These are phyloP conservation scores for Amanita phalloides DNA, from an alignment of 768 basidiomycete genomes.

Conservation along the genomic window DNA sequence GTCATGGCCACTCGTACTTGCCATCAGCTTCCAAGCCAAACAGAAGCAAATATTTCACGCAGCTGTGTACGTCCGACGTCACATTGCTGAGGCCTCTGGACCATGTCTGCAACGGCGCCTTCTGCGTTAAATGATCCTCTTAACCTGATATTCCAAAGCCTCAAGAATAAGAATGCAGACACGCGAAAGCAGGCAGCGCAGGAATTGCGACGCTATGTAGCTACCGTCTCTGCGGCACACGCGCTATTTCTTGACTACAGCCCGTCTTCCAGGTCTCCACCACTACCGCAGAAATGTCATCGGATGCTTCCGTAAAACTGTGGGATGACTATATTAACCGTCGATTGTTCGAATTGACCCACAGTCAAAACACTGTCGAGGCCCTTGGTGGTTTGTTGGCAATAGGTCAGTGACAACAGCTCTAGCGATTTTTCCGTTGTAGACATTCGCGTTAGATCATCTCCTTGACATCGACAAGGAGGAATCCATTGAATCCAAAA, in stretches of 20 bases:
- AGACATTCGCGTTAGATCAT: conserved; percentile 35
- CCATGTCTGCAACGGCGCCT: conserved; percentile 53
- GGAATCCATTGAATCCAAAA: conserved; percentile 72
- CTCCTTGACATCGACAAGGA: conserved; percentile 70
- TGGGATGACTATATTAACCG: conserved; percentile 83
- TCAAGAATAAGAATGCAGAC: conserved; percentile 56
- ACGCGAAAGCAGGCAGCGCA: conserved; percentile 55
- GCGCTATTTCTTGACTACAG: conserved; percentile 8
- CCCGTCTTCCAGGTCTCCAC: conserved; percentile 46
- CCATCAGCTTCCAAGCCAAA: not conserved
- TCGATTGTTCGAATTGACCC: conserved; percentile 71
- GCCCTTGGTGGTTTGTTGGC: conserved; percentile 82
- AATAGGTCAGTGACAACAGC: conserved; percentile 48
- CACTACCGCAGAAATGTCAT: conserved; percentile 69
- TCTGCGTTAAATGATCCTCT: conserved; percentile 52
- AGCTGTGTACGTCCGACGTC: not conserved
- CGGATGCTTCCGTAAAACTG: conserved; percentile 69
- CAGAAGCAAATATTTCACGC: conserved; percentile 8
- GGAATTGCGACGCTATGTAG: conserved; percentile 67
- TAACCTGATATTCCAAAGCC: conserved; percentile 53
- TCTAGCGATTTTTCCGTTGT: conserved; percentile 1
- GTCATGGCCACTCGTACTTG: not conserved
- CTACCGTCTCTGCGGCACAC: conserved; percentile 15
- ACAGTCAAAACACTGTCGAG: conserved; percentile 68
- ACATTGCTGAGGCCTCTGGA: conserved; percentile 10